These are phyloP conservation scores for Hirschioporus abietinus DNA, from an alignment of 768 basidiomycete species.

Conservation along the genomic window DNA sequence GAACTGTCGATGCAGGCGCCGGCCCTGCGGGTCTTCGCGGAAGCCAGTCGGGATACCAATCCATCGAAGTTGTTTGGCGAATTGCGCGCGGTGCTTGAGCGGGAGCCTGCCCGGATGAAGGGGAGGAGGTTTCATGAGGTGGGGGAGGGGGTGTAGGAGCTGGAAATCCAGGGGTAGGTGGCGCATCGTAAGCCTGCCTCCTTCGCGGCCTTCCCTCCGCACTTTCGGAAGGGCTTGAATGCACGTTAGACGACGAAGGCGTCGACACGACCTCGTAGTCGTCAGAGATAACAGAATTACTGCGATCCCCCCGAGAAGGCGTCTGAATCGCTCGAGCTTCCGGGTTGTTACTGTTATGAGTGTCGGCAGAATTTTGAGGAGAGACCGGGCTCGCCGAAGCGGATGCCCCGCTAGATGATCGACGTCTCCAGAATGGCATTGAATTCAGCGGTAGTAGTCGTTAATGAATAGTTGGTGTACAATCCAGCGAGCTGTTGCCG, in stretches of 20 bases:
- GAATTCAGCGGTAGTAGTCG: background rate
- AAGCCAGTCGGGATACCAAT: constrained; percentile 76
- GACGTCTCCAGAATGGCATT: background rate
- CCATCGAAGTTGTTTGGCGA: background rate
- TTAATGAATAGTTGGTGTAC: background rate
- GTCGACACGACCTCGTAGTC: background rate
- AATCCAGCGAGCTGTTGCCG: background rate
- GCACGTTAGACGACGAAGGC: background rate
- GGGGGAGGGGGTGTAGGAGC: background rate
- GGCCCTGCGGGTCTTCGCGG: constrained; percentile 74
- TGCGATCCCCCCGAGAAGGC: background rate
- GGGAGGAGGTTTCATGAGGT: background rate
- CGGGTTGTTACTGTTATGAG: background rate
- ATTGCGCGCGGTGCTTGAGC: constrained; percentile 1
- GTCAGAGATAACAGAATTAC: background rate
- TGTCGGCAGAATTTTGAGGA: background rate
- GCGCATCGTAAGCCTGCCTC: background rate
- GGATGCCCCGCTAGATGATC: background rate
- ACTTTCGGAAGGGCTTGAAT: background rate
- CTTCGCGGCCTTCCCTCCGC: background rate
- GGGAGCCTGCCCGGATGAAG: background rate
- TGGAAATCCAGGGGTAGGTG: background rate
- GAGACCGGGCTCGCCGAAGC: background rate
- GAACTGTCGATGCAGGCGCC: constrained; percentile 57
- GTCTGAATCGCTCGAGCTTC: background rate